Percentiles rank a stretch among this genome's conserved stretches.
These are phyloP conservation scores for Tolypocladium ophioglossoides DNA, from an alignment of 2,329 filamentous ascomycete species.

Conservation along the genomic window DNA sequence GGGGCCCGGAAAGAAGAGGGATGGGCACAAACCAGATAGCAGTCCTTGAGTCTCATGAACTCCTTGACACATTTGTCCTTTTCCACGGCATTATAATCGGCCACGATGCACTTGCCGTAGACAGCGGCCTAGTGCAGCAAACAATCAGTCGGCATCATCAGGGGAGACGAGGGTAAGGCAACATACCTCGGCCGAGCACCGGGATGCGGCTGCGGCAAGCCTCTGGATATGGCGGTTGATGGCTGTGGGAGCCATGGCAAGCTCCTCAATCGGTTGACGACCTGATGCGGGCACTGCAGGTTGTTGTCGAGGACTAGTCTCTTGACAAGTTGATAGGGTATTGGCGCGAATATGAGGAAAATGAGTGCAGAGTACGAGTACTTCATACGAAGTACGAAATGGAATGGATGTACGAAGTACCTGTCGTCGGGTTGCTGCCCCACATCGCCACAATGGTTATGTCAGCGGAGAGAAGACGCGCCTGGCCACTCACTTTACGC, in stretches of 20 bases:
- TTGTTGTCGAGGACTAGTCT: too few relatives aligned
- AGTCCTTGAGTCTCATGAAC: slow-evolving; percentile 78
- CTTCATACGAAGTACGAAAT: too few relatives aligned
- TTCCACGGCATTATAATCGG: slow-evolving; percentile 80
- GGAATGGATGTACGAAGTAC: too few relatives aligned
- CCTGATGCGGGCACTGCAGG: not conserved
- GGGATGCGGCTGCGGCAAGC: slow-evolving; percentile 41
- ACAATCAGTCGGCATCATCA: not conserved
- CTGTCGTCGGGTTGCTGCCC: not conserved
- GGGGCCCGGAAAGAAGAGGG: not conserved
- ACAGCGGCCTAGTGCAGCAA: slow-evolving; percentile 52
- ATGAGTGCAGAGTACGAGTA: too few relatives aligned
- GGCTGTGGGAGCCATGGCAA: slow-evolving; percentile 13
- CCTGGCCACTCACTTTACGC: not conserved
- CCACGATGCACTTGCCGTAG: slow-evolving; percentile 86
- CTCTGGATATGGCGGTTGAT: slow-evolving; percentile 40
- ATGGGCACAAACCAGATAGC: slow-evolving; percentile 58
- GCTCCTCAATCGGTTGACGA: not conserved
- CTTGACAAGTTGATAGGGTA: too few relatives aligned
- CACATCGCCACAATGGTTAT: not conserved
- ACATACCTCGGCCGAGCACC: slow-evolving; percentile 44
- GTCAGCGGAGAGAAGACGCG: not conserved
- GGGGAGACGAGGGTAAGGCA: not conserved
- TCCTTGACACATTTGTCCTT: slow-evolving; percentile 86
- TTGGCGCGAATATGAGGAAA: too few relatives aligned